Conservation (phyloP, 257 asterid species). For the Nicotiana obtusifolia region DNA sequence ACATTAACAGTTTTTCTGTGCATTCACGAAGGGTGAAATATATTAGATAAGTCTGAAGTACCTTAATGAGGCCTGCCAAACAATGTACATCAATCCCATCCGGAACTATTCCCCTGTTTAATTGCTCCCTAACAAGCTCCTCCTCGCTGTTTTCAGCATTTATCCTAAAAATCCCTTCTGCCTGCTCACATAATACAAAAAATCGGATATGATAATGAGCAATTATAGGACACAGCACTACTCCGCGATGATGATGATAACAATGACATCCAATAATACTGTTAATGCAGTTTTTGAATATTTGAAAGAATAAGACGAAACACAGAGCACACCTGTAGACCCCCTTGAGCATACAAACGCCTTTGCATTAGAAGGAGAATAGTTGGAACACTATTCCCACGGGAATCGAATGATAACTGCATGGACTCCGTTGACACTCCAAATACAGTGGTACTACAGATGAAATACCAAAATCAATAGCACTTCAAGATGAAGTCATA, state of each 20-base stretch:
- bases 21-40: background rate
- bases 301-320: background rate
- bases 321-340: conserved; percentile 55
- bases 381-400: conserved; percentile 91
- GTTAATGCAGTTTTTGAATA: background rate
- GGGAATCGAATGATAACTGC: conserved; percentile 85
- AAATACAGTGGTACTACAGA: conserved; percentile 83
- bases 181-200: conserved; percentile 43
- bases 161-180: conserved; percentile 95
- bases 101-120: conserved; percentile 80
- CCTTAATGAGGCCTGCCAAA: conserved; percentile 94
- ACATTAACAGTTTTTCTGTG: background rate
- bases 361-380: conserved; percentile 88
- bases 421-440: conserved; percentile 99
- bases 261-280: background rate
- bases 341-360: conserved; percentile 77
- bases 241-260: background rate
- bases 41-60: conserved; percentile 9
- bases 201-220: background rate
- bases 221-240: background rate
- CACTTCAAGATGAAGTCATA: conserved; percentile 5
- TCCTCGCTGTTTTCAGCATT: conserved; percentile 95
- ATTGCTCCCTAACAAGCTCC: conserved; percentile 89
- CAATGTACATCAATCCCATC: conserved; percentile 94
- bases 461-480: conserved; percentile 22